Percentiles rank a stretch among this genome's conserved stretches.
These are phyloP conservation scores for Osmozyma mogii DNA, from an alignment of 805 yeast species.

Conservation along the genomic window DNA sequence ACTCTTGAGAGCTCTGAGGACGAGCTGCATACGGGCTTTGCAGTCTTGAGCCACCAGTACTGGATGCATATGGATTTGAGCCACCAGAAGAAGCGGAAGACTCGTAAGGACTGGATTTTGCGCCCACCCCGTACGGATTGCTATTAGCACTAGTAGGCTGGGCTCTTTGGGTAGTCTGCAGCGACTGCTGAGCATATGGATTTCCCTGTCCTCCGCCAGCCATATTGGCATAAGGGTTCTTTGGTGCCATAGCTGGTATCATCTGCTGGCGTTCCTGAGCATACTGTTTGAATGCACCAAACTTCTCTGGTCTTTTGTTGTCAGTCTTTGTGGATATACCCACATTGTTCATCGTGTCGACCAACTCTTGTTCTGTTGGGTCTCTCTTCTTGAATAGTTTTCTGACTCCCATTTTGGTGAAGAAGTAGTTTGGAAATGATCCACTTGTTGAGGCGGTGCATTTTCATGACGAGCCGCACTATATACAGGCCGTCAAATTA, in stretches of 20 bases:
- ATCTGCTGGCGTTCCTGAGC: constrained; percentile 35
- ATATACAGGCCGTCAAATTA: no score
- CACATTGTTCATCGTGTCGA: constrained; percentile 28
- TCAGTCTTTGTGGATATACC: constrained; percentile 35
- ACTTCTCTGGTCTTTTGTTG: constrained; percentile 36
- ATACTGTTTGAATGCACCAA: constrained; percentile 42
- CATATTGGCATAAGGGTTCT: constrained; percentile 34
- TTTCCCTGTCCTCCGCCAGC: constrained; percentile 6
- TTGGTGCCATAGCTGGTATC: constrained; percentile 33
- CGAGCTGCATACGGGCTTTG: background rate
- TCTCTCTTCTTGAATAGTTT: constrained; percentile 43
- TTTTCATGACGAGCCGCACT: no score
- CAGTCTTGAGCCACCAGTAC: constrained; percentile 1
- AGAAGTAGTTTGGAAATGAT: background rate
- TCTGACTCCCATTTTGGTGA: constrained; percentile 37
- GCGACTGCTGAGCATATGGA: constrained; percentile 11
- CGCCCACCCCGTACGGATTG: constrained; percentile 7
- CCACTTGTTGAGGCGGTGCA: no score
- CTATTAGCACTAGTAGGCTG: constrained; percentile 2
- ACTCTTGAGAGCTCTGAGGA: background rate
- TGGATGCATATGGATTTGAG: constrained; percentile 9
- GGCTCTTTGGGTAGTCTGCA: constrained; percentile 2
- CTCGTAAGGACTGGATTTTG: constrained; percentile 1
- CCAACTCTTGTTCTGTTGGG: constrained; percentile 40
- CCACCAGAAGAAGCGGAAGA: constrained; percentile 2